phyloP scores from a whole-genome alignment of 164 flowering plant genomes.

The Piper longum region DNA sequence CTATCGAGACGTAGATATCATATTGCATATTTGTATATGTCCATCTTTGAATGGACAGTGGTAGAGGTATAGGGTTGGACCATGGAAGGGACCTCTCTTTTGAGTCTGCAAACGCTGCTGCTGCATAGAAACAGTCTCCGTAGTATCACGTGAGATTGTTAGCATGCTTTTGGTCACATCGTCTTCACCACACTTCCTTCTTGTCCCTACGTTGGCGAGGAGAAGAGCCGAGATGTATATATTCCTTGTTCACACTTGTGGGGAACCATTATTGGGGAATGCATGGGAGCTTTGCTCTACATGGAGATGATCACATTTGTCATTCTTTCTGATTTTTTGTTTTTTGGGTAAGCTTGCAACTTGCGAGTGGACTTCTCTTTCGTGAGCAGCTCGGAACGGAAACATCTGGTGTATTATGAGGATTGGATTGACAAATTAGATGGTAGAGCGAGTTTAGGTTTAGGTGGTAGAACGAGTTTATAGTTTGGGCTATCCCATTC shows the following conservation, averaged over 20 bases:
- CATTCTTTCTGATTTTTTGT: not conserved
- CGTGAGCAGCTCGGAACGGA: no score
- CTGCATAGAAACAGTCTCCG: constrained; percentile 2
- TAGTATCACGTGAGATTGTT: constrained; percentile 6
- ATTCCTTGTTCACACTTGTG: no score
- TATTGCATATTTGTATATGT: not conserved
- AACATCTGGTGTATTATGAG: no score
- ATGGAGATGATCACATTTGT: not conserved
- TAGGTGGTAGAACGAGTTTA: no score
- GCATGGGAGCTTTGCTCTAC: not conserved
- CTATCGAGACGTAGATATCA: constrained; percentile 4
- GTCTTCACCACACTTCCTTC: not conserved
- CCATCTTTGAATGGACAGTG: no score
- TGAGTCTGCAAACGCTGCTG: constrained; percentile 1
- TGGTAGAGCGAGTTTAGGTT: no score
- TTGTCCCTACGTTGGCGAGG: not conserved
- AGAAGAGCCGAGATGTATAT: no score
- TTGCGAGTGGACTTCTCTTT: no score
- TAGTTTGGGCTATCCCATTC: no score
- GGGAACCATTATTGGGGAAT: not conserved
- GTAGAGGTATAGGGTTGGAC: not conserved
- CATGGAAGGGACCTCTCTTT: not conserved
- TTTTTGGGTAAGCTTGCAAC: no score
- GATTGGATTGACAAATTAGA: no score
- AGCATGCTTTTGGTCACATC: constrained; percentile 4